phyloP scores from a whole-genome alignment of 2,329 filamentous ascomycete species.

The Fusarium mexicanum region DNA sequence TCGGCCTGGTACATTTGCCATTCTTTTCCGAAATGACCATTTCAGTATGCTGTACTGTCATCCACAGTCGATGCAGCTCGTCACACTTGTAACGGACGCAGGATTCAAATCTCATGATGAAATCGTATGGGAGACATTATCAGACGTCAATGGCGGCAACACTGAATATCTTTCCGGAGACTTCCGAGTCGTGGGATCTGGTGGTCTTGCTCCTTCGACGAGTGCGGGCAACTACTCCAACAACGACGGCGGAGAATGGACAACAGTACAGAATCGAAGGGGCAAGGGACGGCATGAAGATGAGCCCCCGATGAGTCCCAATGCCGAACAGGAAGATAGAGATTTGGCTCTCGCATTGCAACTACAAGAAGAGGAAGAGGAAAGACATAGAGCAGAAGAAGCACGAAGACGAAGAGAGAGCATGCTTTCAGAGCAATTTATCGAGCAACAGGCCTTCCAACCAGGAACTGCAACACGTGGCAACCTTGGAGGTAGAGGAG shows the following conservation, averaged over 20 bases:
- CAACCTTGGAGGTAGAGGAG: slow-evolving; percentile 30
- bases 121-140: slow-evolving; percentile 94
- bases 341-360: slow-evolving; percentile 90
- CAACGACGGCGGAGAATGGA: slow-evolving; percentile 58
- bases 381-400: slow-evolving; percentile 73
- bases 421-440: slow-evolving; percentile 74
- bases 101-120: slow-evolving; percentile 90
- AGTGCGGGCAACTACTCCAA: slow-evolving; percentile 21
- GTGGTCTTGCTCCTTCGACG: slow-evolving; percentile 30
- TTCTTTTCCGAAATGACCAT: slow-evolving; percentile 96
- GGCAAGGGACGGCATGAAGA: slow-evolving; percentile 44
- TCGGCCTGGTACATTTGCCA: slow-evolving; percentile 81
- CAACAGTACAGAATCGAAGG: slow-evolving; percentile 57
- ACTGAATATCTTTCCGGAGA: slow-evolving; percentile 91
- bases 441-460: slow-evolving; percentile 68
- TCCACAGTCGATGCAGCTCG: slow-evolving; percentile 76
- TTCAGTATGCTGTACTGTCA: slow-evolving; percentile 95
- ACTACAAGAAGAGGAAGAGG: slow-evolving; percentile 93
- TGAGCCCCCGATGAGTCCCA: slow-evolving; percentile 50
- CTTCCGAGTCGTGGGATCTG: slow-evolving; percentile 81
- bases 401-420: slow-evolving; percentile 73
- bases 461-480: slow-evolving; percentile 39
- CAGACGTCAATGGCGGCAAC: slow-evolving; percentile 84
- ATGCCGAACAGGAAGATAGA: slow-evolving; percentile 79
- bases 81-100: slow-evolving; percentile 90